A percentile compares a stretch with the other conserved stretches of the same genome.
These are phyloP conservation scores for Colletotrichum agaves DNA, from an alignment of 2,329 filamentous ascomycete species.

Conservation along the genomic window DNA sequence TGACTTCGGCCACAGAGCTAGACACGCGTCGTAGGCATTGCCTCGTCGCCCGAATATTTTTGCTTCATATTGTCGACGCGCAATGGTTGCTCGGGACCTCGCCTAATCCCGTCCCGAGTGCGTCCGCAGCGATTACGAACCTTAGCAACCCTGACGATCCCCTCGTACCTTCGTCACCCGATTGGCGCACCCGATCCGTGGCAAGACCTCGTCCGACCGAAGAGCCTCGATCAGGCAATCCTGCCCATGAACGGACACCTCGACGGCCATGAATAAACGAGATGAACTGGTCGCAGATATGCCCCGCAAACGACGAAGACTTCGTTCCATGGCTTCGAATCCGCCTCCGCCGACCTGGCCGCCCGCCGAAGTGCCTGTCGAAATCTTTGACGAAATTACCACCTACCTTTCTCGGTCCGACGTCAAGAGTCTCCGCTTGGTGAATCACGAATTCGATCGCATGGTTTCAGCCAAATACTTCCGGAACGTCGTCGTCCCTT, in stretches of 20 bases:
- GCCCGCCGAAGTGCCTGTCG: conserved; percentile 60
- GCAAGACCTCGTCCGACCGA: background rate
- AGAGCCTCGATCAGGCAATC: background rate
- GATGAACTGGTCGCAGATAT: background rate
- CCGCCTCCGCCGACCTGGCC: conserved; percentile 45
- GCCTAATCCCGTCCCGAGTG: background rate
- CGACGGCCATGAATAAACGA: conserved; percentile 20
- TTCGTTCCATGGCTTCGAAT: conserved; percentile 23
- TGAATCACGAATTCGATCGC: conserved; percentile 66
- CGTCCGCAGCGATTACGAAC: background rate
- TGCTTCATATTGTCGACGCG: too few species aligned
- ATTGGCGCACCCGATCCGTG: background rate
- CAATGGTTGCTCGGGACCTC: background rate
- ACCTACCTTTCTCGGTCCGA: conserved; percentile 65
- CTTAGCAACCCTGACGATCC: background rate
- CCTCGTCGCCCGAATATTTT: too few species aligned
- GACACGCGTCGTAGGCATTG: too few species aligned
- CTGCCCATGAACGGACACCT: conserved; percentile 11
- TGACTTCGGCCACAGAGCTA: too few species aligned
- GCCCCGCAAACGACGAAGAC: conserved; percentile 33
- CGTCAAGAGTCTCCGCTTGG: conserved; percentile 69
- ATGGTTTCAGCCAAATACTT: conserved; percentile 70
- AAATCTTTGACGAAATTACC: conserved; percentile 70
- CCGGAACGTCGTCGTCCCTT: conserved; percentile 72
- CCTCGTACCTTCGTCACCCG: background rate